Base-by-base conservation (phyloP, 2,329 filamentous ascomycete genomes). In the Thelonectria discophora region DNA sequence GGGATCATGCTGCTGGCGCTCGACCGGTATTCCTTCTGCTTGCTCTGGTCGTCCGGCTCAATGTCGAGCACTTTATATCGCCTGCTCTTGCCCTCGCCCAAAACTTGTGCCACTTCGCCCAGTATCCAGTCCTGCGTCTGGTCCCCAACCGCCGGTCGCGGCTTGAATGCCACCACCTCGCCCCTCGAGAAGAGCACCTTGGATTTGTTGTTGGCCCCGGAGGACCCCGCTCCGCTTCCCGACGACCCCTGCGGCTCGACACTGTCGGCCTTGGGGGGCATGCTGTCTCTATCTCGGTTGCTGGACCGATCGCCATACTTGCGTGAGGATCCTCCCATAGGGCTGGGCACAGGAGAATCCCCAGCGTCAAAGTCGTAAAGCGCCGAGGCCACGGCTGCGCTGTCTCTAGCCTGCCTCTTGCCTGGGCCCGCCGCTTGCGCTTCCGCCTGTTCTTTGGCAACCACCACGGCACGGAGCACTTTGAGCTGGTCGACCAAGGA, bases 1-100 rank as follows among this genome's bases (percentile, higher is more conserved):
- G 89, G 86, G 47, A 94, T 93, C 82, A 95, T 89, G 72, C 86
- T 91, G 72, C 85, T 88, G 1, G 91, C 91, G 45, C 86, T 89
- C 3, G 90, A 90, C 58, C 87, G 87, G 74, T 91, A 93, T 69
- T 87, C 86, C 65, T 85, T 85, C 63, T 90, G 85, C 68, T 88
- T 88, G 70, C 83, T 88, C 69, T 81, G 86, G 73, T 86, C 87
- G 70, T 93, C 91, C 1, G 91, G 90, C 72, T 93, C 91, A 30
- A 90, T 89, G 71, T 94, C 91, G 69, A 93, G 87, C 21, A 94
- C 91, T 74, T 90, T 90, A 78, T 94, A 94, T 46, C 90, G 86
- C 71, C 90, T 84, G 72, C 88, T 90, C 75, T 93, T 93, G 55
- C 90, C 90, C 62, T 94, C 90, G 13, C 90, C 91, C 54, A 88